These are phyloP conservation scores for Zasmidium angulare DNA, from an alignment of 2,329 filamentous ascomycete species.

Conservation along the genomic window DNA sequence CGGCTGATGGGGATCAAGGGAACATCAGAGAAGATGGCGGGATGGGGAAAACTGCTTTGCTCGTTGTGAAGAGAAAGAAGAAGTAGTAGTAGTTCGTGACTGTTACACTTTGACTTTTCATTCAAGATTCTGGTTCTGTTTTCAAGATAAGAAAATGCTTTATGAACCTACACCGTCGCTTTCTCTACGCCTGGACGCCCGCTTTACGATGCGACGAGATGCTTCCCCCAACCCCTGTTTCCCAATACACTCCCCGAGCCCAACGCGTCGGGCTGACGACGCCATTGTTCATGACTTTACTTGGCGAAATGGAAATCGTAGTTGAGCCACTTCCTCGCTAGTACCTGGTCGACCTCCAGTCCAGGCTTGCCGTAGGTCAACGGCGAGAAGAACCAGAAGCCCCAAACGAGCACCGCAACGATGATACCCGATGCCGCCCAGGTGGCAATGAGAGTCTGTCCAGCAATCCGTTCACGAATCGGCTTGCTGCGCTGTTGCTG, in stretches of 20 bases:
- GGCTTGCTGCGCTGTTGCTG: slow-evolving; percentile 62
- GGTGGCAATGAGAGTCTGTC: slow-evolving; percentile 71
- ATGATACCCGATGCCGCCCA: slow-evolving; percentile 79
- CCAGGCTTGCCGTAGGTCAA: slow-evolving; percentile 95
- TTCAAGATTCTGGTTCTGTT: not conserved
- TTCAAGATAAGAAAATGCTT: not conserved
- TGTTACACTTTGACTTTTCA: too few relatives aligned
- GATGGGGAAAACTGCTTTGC: slow-evolving; percentile 21
- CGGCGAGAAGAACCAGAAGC: slow-evolving; percentile 92
- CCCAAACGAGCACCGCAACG: slow-evolving; percentile 65
- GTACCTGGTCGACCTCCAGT: slow-evolving; percentile 73
- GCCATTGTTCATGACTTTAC: slow-evolving; percentile 49
- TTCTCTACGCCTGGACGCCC: not conserved
- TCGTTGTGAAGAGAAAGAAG: slow-evolving; percentile 2
- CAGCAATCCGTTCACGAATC: slow-evolving; percentile 77
- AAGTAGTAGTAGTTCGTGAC: not conserved
- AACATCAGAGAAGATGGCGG: slow-evolving; percentile 1
- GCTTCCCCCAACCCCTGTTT: not conserved
- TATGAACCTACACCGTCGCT: not conserved
- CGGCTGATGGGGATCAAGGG: slow-evolving; percentile 10
- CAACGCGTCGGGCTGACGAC: not conserved
- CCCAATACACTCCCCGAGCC: not conserved
- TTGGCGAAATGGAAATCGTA: slow-evolving; percentile 99
- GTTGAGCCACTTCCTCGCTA: slow-evolving; percentile 88
- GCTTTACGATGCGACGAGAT: not conserved